These are phyloP conservation scores for Rubia yunnanensis DNA, from an alignment of 257 asterid species.

Conservation along the genomic window DNA sequence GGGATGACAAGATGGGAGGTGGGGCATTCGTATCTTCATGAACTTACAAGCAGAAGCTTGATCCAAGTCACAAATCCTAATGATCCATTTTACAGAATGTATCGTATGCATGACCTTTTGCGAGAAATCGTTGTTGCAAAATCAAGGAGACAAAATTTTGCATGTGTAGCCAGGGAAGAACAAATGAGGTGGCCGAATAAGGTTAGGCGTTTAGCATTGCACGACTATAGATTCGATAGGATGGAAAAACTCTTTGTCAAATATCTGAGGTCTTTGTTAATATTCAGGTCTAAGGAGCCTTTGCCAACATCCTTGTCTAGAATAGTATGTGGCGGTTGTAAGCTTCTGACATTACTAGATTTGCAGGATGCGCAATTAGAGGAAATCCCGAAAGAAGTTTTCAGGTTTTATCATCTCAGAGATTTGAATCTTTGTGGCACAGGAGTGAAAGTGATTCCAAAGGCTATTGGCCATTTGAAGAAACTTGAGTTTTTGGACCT, in stretches of 20 bases:
- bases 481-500: conserved; percentile 9
- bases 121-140: conserved; percentile 2
- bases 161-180: not conserved
- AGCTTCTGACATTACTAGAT: conserved; percentile 11
- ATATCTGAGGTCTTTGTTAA: conserved; percentile 15
- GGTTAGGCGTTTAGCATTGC: conserved; percentile 6
- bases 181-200: conserved; percentile 2
- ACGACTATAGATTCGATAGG: not conserved
- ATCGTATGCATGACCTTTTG: conserved; percentile 20
- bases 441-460: conserved; percentile 7
- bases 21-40: conserved; percentile 19
- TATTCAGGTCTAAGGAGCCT: not conserved
- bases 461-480: conserved; percentile 6
- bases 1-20: conserved; percentile 18
- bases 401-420: conserved; percentile 10
- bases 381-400: conserved; percentile 15
- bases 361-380: conserved; percentile 3
- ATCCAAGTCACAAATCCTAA: conserved; percentile 7
- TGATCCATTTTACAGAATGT: conserved; percentile 10
- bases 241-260: not conserved
- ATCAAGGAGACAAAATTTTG: conserved; percentile 1
- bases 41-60: conserved; percentile 20
- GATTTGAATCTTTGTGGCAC: not conserved
- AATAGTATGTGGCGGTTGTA: not conserved
- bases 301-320: not conserved